A percentile compares a stretch with the other conserved stretches of the same genome.
phyloP scores from a whole-genome alignment of 2,329 filamentous ascomycete species.

The Zymoseptoria tritici region DNA sequence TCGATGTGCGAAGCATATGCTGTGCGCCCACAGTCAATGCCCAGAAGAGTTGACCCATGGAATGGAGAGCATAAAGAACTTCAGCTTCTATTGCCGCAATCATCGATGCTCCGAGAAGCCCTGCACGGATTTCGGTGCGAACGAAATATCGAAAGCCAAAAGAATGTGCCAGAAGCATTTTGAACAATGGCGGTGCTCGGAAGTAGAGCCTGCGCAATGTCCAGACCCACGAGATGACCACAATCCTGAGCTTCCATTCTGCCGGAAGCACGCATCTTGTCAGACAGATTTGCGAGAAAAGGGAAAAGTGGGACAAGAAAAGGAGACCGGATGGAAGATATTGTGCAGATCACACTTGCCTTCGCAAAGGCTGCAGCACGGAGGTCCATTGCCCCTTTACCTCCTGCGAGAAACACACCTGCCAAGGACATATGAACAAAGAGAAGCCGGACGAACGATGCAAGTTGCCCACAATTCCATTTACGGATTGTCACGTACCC shows the following conservation, averaged over 20 bases:
- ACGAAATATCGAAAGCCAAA: not conserved
- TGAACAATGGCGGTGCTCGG: not conserved
- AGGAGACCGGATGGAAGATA: not conserved
- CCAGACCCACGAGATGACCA: not conserved
- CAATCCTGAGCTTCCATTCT: not conserved
- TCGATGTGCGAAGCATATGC: not conserved
- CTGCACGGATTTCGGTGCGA: not conserved
- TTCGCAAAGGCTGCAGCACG: not conserved
- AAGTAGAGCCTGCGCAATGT: not conserved
- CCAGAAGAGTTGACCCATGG: not conserved
- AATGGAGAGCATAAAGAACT: not conserved
- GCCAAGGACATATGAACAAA: not conserved
- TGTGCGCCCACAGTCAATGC: not conserved
- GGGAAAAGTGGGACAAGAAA: not conserved
- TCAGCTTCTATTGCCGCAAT: not conserved
- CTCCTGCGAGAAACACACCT: not conserved
- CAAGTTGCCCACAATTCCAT: not conserved
- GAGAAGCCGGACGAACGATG: not conserved
- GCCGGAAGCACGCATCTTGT: not conserved
- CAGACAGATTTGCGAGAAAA: not conserved
- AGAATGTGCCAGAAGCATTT: not conserved
- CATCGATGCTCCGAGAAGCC: not conserved
- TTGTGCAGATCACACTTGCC: not conserved
- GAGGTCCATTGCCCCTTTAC: not conserved
- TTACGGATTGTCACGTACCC: not conserved